Evolutionary conservation across 768 basidiomycete genomes (phyloP).

Genomic region (Nevesoporus exiguus): DNA sequence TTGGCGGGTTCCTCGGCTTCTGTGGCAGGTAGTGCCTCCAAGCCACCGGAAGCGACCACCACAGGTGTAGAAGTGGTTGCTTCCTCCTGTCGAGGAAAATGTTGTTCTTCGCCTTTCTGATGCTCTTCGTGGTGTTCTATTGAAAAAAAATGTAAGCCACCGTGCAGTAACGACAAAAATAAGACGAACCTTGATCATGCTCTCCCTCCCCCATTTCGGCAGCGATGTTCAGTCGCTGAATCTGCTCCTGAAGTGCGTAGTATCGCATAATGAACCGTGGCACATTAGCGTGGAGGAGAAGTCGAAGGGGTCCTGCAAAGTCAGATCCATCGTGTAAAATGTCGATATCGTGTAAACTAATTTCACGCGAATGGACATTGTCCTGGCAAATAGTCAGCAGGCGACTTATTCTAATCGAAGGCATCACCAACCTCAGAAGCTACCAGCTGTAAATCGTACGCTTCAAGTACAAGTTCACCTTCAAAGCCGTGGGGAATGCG

Average conservation of each 20-base stretch:
- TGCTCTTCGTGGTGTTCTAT: constrained; percentile 18
- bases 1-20: constrained; percentile 3
- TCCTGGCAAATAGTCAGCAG: constrained; percentile 43
- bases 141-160: background rate
- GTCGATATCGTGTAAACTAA: constrained; percentile 70
- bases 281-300: constrained; percentile 43
- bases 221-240: constrained; percentile 37
- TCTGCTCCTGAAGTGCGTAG: constrained; percentile 57
- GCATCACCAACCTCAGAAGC: constrained; percentile 56
- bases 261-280: constrained; percentile 70
- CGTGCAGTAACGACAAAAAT: background rate
- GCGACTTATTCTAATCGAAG: background rate
- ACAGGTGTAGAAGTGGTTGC: background rate
- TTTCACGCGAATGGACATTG: constrained; percentile 63
- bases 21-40: background rate
- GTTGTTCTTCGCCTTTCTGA: constrained; percentile 7
- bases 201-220: constrained; percentile 16
- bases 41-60: background rate
- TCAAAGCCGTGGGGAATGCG: constrained; percentile 46
- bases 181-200: constrained; percentile 21
- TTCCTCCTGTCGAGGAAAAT: constrained; percentile 7
- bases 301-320: constrained; percentile 58
- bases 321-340: constrained; percentile 64
- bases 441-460: constrained; percentile 62
- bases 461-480: constrained; percentile 65